Evolutionary conservation across 345 rosid species (phyloP), one percentile per base, ranked within the genome.

Genomic region (Euphorbia pulcherrima): DNA sequence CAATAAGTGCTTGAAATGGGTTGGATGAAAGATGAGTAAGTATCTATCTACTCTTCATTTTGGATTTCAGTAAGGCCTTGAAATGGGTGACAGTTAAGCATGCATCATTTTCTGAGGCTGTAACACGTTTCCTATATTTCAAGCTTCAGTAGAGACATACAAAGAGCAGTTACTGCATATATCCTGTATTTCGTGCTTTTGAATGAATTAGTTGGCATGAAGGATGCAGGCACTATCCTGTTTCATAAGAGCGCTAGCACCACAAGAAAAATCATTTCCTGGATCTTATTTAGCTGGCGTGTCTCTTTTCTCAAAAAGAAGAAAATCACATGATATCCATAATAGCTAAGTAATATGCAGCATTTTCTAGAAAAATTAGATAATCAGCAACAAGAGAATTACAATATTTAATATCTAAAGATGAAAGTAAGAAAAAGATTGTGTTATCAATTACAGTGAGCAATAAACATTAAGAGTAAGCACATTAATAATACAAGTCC

Each of bases 321-420:
- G 91, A 84, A 89, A 91, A 41, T 96, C 95, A 93, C 2, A 90
- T 86, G 65, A 78, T 75, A 67, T 91, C 90, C 99, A n/a, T n/a
- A n/a, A 89, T 37, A 21, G 24, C 10, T 20, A 39, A 21, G 64
- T 21, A 35, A 37, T 23, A 30, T 6, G 5, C 8, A n/a, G 17
- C 28, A 61, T 37, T 35, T 37, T 24, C 8, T 17, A 28, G 14
- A 30, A 40, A n/a, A 59, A 59, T 29, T 40, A 30, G 18, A 29
- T 6, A 58, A 30, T 6, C 12, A 37, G n/a, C n/a, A n/a, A n/a
- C n/a, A n/a, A n/a, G n/a, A 29, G 35, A 8, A 20, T 39, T 13
- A 17, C 40, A 20, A 12, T 11, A 61, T 39, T 37, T 39, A 21
- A 21, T 37, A 61, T 61, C 47, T n/a, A n/a, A n/a, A n/a, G n/a